phyloP scores from a whole-genome alignment of 768 basidiomycete genomes.

The Tricholoma matsutake region DNA sequence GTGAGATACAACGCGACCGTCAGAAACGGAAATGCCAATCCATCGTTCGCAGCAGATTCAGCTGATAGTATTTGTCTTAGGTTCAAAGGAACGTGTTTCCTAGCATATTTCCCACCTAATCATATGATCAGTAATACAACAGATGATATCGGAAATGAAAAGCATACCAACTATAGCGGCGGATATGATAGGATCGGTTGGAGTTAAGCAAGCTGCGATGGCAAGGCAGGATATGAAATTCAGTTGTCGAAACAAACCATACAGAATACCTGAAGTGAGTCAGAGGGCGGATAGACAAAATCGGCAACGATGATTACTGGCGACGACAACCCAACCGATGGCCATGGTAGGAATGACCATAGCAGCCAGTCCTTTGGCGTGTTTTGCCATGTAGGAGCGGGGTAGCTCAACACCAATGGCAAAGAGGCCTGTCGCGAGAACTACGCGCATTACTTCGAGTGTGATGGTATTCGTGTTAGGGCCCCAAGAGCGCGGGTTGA shows the following conservation, averaged over 20 bases:
- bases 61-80: conserved; percentile 81
- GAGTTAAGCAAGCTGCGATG: conserved; percentile 86
- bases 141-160: neutral
- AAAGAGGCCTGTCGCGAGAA: conserved; percentile 90
- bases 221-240: conserved; percentile 75
- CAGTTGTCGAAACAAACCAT: conserved; percentile 67
- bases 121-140: neutral
- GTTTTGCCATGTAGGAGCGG: conserved; percentile 75
- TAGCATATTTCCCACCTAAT: conserved; percentile 68
- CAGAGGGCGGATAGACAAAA: neutral
- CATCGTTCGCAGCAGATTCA: conserved; percentile 95
- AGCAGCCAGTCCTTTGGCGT: conserved; percentile 64
- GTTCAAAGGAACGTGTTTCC: conserved; percentile 66
- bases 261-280: conserved; percentile 55
- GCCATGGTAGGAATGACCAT: conserved; percentile 89
- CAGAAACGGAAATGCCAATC: conserved; percentile 92
- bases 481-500: conserved; percentile 81
- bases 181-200: conserved; percentile 93
- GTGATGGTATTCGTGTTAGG: conserved; percentile 48
- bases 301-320: conserved; percentile 40
- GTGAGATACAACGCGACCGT: conserved; percentile 77
- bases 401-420: conserved; percentile 96
- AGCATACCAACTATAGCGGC: conserved; percentile 71
- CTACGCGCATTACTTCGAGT: conserved; percentile 38
- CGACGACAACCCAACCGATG: conserved; percentile 77